These are phyloP conservation scores for Ligustrum vulgare DNA, from an alignment of 257 asterid genomes.

Conservation along the genomic window DNA sequence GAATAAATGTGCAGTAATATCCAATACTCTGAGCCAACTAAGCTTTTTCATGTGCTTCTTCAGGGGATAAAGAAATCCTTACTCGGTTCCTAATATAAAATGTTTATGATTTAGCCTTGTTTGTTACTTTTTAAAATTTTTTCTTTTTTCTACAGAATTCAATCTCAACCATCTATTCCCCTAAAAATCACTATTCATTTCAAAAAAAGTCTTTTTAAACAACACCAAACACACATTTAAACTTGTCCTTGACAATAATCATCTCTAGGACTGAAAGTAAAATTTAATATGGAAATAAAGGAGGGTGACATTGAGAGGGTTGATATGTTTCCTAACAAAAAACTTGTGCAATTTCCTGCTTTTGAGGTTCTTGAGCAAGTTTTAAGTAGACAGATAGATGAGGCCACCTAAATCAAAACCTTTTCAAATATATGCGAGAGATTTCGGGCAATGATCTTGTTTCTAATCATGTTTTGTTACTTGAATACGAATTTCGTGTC, in stretches of 20 bases:
- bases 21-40: no score
- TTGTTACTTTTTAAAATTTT: no score
- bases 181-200: no score
- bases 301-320: constrained; percentile 43
- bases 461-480: not conserved
- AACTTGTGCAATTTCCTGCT: constrained; percentile 49
- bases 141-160: no score
- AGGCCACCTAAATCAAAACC: not conserved
- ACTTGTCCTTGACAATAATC: not conserved
- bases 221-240: no score
- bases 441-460: not conserved
- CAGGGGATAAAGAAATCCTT: not conserved
- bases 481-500: not conserved
- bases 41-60: not conserved
- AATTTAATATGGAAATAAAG: constrained; percentile 46
- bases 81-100: not conserved
- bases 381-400: constrained; percentile 21
- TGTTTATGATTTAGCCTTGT: not conserved
- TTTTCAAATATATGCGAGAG: not conserved
- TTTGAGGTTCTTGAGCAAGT: constrained; percentile 49
- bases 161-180: no score
- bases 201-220: no score
- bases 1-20: not conserved
- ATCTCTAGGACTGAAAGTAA: not conserved
- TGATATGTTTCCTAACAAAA: not conserved